Percentiles rank a stretch among this genome's conserved stretches.
These are phyloP conservation scores for Quercus wislizeni DNA, from an alignment of 306 rosid species.

Conservation along the genomic window DNA sequence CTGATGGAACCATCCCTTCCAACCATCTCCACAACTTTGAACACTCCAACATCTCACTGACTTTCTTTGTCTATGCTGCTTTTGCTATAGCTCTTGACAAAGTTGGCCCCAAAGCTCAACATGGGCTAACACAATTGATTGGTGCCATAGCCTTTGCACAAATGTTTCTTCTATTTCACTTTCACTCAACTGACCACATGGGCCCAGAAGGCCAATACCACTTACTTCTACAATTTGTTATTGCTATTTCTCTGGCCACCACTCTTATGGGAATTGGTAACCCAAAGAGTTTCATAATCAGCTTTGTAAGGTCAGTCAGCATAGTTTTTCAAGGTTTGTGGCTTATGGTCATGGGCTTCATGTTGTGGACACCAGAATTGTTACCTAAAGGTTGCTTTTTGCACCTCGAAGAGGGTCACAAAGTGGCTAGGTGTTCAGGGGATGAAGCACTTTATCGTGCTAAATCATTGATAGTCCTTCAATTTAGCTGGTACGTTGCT, in stretches of 20 bases:
- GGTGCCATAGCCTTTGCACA: slow-evolving; percentile 63
- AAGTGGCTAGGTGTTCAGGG: slow-evolving; percentile 51
- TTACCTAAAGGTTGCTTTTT: slow-evolving; percentile 66
- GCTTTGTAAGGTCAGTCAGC: slow-evolving; percentile 60
- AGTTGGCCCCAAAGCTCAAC: not conserved
- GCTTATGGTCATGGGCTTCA: slow-evolving; percentile 62
- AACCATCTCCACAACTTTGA: slow-evolving; percentile 87
- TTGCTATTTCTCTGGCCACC: slow-evolving; percentile 39
- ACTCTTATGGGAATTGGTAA: slow-evolving; percentile 54
- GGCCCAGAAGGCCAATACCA: slow-evolving; percentile 92
- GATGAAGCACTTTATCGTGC: slow-evolving; percentile 61
- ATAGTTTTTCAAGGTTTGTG: slow-evolving; percentile 70
- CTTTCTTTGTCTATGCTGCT: slow-evolving; percentile 53
- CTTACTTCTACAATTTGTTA: slow-evolving; percentile 45
- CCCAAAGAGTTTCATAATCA: slow-evolving; percentile 46
- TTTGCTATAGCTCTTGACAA: slow-evolving; percentile 53
- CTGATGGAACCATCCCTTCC: slow-evolving; percentile 74
- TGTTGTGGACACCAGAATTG: slow-evolving; percentile 69
- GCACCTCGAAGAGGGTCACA: slow-evolving; percentile 52
- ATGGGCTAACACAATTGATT: slow-evolving; percentile 48
- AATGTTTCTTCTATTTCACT: slow-evolving; percentile 67
- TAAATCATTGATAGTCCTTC: slow-evolving; percentile 49
- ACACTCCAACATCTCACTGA: slow-evolving; percentile 65
- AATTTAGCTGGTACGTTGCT: slow-evolving; percentile 70
- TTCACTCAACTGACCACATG: slow-evolving; percentile 73